Evolutionary conservation across 2,329 filamentous ascomycete genomes (phyloP).

Genomic region (Immersiporthe knoxdaviesiana): DNA sequence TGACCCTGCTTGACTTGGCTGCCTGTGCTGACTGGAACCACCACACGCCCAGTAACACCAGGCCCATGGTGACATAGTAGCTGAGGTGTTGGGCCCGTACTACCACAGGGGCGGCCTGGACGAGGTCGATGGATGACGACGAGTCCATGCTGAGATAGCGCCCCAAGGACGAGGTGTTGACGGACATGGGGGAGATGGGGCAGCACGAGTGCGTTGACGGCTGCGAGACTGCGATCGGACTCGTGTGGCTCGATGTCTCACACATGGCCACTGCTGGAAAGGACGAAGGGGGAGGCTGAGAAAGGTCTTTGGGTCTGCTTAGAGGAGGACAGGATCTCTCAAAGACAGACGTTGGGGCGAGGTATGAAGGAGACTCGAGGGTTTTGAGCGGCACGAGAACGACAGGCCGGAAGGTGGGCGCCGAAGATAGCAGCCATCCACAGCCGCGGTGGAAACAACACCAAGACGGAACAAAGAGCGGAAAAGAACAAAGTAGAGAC

Average conservation of each 20-base stretch:
- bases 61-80: constrained; percentile 47
- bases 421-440: constrained; percentile 15
- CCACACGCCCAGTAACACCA: constrained; percentile 44
- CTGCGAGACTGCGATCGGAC: constrained; percentile 25
- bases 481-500: constrained; percentile 19
- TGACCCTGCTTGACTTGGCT: constrained; percentile 39
- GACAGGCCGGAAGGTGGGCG: constrained; percentile 14
- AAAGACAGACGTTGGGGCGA: neutral
- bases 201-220: constrained; percentile 20
- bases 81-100: constrained; percentile 39
- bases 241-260: constrained; percentile 21
- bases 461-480: constrained; percentile 18
- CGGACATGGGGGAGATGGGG: constrained; percentile 28
- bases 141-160: constrained; percentile 33
- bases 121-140: constrained; percentile 32
- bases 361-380: constrained; percentile 5
- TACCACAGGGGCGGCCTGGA: constrained; percentile 36
- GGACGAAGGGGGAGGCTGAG: neutral
- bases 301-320: neutral
- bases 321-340: too few relatives aligned
- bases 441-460: constrained; percentile 1
- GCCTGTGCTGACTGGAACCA: constrained; percentile 39
- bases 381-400: constrained; percentile 9
- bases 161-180: constrained; percentile 32
- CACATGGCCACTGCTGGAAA: constrained; percentile 22